Evolutionary conservation across 2,329 filamentous ascomycete genomes (phyloP), one percentile per base, ranked within the genome.

Genomic region (Epichloe amarillans): DNA sequence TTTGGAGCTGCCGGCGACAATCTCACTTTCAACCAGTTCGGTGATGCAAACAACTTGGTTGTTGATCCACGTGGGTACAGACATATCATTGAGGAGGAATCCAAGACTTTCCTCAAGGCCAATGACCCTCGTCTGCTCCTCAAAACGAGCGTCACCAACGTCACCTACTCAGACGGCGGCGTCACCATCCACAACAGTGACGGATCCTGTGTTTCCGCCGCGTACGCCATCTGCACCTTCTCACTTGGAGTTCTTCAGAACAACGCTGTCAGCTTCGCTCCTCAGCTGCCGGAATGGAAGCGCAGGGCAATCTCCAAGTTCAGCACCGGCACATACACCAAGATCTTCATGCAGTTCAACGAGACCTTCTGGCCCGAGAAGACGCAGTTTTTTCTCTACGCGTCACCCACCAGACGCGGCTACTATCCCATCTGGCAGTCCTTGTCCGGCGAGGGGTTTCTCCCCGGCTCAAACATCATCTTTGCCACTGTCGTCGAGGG

Each of bases 291-390:
- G 0, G 62, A 63, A 3, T 86, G 82, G 83, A 86, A 87, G 63
- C 68, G 73, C 14, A 72, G 72, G 3, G 77, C 79, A 0, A 83
- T 86, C 48, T 72, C 77, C 3, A 79, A 75, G 38, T 84, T 85
- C 61, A 69, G 72, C 54, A 85, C 86, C 77, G 83, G 78, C 6
- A 85, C 81, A 0, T 87, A 86, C 65, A 86, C 82, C 48, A 87
- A 87, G 61, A 77, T 86, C 54, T 86, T 86, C 65, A 67, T 83
- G 53, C 82, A 85, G 54, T 86, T 86, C 64, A 70, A 80, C 53
- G 69, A 80, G 50, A 76, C 79, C 0, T 87, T 86, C 64, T 86
- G 83, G 83, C 68, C 57, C 0, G 59, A 65, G 0, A 64, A 70
- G 15, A 67, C 61, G 0, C 63, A 74, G 55, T 74, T 63, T 55